Evolutionary conservation across 306 rosid species (phyloP), one percentile per base, ranked within the genome.

Genomic region (Purshia tridentata): DNA sequence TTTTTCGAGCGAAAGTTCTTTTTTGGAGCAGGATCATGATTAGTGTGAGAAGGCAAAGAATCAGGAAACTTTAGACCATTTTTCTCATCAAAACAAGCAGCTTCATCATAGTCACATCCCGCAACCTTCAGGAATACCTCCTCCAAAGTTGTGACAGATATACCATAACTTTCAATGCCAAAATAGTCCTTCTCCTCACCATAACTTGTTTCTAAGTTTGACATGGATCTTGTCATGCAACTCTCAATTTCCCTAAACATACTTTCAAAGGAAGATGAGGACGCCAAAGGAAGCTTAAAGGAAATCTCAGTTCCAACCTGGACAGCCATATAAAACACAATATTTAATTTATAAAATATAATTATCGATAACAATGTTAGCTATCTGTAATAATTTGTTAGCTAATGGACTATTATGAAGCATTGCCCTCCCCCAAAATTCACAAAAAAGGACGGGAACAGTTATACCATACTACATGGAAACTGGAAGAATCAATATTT

Each of bases 281-380:
- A 93, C 55, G 92, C 84, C 82, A 93, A 73, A 60, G 98, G 98
- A 85, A 93, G 98, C 91, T 94, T 91, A 76, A 93, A 93, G 76
- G 96, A 93, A 81, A 93, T 89, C 88, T 93, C 98, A 20, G 98
- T 93, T 76, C 98, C 98, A 77, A 93, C 98, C 98, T 93, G 86
- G 10, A 80, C 69, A 83, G 63, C 78, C 69, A 73, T 63, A 77
- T 81, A 47, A 62, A 75, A 69, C 37, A 65, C 58, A 56, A 68
- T 22, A 59, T 69, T 62, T 54, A 68, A 62, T 59, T 66, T 68
- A 74, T 45, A 74, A 75, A 41, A 35, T 65, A 45, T 68, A 73
- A 80, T 56, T 50, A 70, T 69, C 18, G 77, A 69, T 23, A 70
- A 69, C 18, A 80, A 69, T 23, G 22, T 41, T 8, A 46, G 18